Evolutionary conservation across 495 filamentous ascomycete genomes (phyloP).

Genomic region (Hypoxylon subgilvum): DNA sequence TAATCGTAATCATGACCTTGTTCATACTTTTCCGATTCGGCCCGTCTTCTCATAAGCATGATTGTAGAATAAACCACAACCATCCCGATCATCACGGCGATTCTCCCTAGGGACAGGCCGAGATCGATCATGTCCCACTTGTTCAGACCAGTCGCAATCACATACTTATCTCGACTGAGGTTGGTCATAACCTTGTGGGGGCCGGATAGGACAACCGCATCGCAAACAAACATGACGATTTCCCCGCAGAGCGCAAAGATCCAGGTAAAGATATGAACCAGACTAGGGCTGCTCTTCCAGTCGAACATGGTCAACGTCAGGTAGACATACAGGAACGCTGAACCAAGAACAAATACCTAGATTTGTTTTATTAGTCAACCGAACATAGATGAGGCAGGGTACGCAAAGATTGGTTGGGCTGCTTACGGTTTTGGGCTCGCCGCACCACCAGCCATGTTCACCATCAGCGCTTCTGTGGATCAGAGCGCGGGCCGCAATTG

Average conservation of each 20-base stretch:
- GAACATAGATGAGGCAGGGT: neutral
- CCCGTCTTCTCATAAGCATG: conserved; percentile 35
- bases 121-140: conserved; percentile 62
- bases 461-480: conserved; percentile 33
- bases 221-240: conserved; percentile 67
- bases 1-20: conserved; percentile 56
- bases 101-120: conserved; percentile 49
- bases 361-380: conserved; percentile 10
- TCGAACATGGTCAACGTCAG: conserved; percentile 81
- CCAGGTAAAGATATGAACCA: conserved; percentile 78
- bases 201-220: conserved; percentile 65
- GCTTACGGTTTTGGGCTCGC: conserved; percentile 81
- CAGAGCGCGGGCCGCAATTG: conserved; percentile 80
- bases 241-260: conserved; percentile 69
- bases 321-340: conserved; percentile 63
- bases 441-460: conserved; percentile 86
- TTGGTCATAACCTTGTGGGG: conserved; percentile 57
- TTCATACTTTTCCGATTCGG: conserved; percentile 43
- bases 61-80: conserved; percentile 50
- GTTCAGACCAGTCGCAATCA: conserved; percentile 32
- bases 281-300: conserved; percentile 72
- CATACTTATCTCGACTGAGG: conserved; percentile 20
- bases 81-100: conserved; percentile 46
- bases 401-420: neutral
- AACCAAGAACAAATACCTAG: conserved; percentile 81